phyloP scores from a whole-genome alignment of 768 basidiomycete genomes.

The Strobilomyces echinocephalus region DNA sequence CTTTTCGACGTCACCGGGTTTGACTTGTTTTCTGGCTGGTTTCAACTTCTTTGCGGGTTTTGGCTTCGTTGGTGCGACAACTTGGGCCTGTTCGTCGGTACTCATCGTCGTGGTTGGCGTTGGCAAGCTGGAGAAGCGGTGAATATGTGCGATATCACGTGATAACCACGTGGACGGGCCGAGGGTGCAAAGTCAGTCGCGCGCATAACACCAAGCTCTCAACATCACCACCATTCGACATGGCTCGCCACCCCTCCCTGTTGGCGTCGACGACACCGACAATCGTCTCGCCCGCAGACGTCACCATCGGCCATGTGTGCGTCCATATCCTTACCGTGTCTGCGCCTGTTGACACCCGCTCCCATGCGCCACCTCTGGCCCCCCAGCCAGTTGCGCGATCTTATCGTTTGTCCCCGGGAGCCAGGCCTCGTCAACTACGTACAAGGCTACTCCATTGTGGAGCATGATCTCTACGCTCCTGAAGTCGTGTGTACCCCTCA shows the following conservation, averaged over 20 bases:
- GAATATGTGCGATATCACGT: conserved; percentile 15
- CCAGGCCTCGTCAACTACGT: conserved; percentile 64
- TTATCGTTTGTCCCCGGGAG: conserved; percentile 68
- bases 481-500: conserved; percentile 38
- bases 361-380: conserved; percentile 7
- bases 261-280: conserved; percentile 43
- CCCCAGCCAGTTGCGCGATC: conserved; percentile 69
- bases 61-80: conserved; percentile 14
- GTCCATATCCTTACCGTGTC: conserved; percentile 20
- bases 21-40: conserved; percentile 92
- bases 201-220: neutral
- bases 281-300: conserved; percentile 37
- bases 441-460: conserved; percentile 47
- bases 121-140: neutral
- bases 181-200: neutral
- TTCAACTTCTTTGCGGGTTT: conserved; percentile 62
- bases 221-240: conserved; percentile 22
- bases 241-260: conserved; percentile 46
- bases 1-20: conserved; percentile 85
- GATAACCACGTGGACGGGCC: conserved; percentile 23
- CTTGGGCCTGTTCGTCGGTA: conserved; percentile 23
- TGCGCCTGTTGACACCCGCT: neutral
- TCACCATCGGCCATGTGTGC: conserved; percentile 63
- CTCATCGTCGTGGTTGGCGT: conserved; percentile 27
- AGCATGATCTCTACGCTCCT: conserved; percentile 52